Evolutionary conservation across 768 basidiomycete genomes (phyloP).

Genomic region (Amanita rubescens): DNA sequence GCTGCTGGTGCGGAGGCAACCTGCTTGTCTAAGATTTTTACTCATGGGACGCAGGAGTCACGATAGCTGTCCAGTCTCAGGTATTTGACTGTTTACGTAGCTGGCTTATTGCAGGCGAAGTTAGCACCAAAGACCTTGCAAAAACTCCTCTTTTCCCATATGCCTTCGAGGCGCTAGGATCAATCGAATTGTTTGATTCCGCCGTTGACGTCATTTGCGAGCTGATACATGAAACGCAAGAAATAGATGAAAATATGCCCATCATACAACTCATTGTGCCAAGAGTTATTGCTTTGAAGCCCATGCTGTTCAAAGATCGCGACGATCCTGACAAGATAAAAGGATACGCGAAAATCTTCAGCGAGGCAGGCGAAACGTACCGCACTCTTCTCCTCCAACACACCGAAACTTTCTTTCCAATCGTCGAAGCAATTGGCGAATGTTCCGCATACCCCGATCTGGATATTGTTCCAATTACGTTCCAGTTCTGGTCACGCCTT

Average conservation of each 20-base stretch:
- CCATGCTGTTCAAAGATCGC: constrained; percentile 46
- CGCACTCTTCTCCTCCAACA: constrained; percentile 83
- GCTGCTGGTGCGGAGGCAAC: constrained; percentile 60
- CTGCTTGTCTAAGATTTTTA: neutral
- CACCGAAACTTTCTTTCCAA: constrained; percentile 86
- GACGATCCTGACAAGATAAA: constrained; percentile 86
- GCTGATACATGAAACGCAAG: constrained; percentile 96
- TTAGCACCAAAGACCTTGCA: constrained; percentile 54
- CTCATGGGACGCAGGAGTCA: constrained; percentile 58
- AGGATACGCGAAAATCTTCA: constrained; percentile 85
- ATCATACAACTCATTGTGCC: constrained; percentile 87
- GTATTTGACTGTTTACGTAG: constrained; percentile 79
- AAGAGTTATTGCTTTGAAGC: constrained; percentile 67
- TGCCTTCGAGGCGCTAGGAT: constrained; percentile 77
- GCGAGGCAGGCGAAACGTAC: constrained; percentile 98
- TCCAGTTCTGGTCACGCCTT: constrained; percentile 97
- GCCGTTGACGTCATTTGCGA: constrained; percentile 92
- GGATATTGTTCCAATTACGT: constrained; percentile 95
- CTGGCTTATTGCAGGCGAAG: constrained; percentile 88
- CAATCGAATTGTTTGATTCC: constrained; percentile 85
- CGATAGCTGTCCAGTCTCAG: constrained; percentile 66
- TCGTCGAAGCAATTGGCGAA: constrained; percentile 90
- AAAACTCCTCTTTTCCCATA: constrained; percentile 75
- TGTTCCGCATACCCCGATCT: constrained; percentile 91
- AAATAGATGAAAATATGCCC: constrained; percentile 88